Evolutionary conservation across 208 protist species (phyloP).

Genomic region (Crithidia bombi): DNA sequence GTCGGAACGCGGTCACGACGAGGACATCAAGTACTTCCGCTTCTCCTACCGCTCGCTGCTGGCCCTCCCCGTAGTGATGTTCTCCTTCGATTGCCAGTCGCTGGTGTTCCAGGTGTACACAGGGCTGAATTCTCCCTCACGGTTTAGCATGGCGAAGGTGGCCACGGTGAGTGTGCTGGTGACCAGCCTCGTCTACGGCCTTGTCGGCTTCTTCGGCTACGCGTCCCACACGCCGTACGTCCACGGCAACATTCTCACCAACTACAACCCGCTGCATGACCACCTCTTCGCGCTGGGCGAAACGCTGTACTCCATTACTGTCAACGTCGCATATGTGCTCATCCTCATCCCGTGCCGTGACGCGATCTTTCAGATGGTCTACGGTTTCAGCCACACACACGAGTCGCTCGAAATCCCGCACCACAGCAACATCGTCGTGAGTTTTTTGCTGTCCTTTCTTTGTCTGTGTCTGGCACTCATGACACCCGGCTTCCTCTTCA

Average conservation of each 20-base stretch:
- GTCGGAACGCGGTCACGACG: background rate
- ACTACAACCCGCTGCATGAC: slow-evolving; percentile 67
- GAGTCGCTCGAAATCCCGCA: slow-evolving; percentile 37
- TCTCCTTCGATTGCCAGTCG: slow-evolving; percentile 79
- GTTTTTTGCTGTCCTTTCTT: slow-evolving; percentile 42
- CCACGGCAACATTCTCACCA: slow-evolving; percentile 72
- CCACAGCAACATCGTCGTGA: slow-evolving; percentile 47
- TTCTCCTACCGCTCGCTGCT: slow-evolving; percentile 45
- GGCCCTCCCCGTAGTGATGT: slow-evolving; percentile 69
- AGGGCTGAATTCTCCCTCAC: slow-evolving; percentile 30
- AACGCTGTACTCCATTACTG: slow-evolving; percentile 56
- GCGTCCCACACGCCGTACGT: slow-evolving; percentile 50
- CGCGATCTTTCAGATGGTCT: slow-evolving; percentile 57
- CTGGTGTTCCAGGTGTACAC: slow-evolving; percentile 73
- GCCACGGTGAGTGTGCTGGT: slow-evolving; percentile 54
- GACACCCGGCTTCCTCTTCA: slow-evolving; percentile 60
- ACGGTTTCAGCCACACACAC: slow-evolving; percentile 59
- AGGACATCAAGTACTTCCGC: slow-evolving; percentile 46
- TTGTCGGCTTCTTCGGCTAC: slow-evolving; percentile 74
- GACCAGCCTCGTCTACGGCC: slow-evolving; percentile 56
- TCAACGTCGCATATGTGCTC: slow-evolving; percentile 68
- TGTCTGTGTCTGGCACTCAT: slow-evolving; percentile 56
- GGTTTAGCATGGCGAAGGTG: slow-evolving; percentile 58
- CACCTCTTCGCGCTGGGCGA: slow-evolving; percentile 50
- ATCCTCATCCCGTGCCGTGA: slow-evolving; percentile 72